These are phyloP conservation scores for Solanum ossicruentum DNA, from an alignment of 257 asterid genomes.

Conservation along the genomic window DNA sequence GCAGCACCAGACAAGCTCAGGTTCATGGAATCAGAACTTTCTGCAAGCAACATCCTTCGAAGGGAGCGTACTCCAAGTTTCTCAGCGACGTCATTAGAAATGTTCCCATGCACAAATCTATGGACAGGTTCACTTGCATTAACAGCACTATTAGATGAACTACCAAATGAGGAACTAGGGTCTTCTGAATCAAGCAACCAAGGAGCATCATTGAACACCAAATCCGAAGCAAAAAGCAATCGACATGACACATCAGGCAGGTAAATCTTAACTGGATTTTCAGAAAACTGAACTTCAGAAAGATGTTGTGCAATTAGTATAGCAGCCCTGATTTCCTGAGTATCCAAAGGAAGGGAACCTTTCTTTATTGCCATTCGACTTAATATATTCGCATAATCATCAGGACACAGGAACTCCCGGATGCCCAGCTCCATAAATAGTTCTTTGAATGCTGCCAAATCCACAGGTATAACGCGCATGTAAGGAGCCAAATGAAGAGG, in stretches of 20 bases:
- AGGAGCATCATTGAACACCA: slow-evolving; percentile 92
- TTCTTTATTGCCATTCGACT: slow-evolving; percentile 61
- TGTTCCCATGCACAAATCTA: slow-evolving; percentile 75
- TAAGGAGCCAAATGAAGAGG: slow-evolving; percentile 96
- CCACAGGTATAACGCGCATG: slow-evolving; percentile 82
- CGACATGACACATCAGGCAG: slow-evolving; percentile 83
- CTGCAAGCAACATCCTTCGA: slow-evolving; percentile 84
- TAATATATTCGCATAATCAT: slow-evolving; percentile 77
- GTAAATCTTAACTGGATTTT: slow-evolving; percentile 45
- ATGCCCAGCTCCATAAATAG: slow-evolving; percentile 82
- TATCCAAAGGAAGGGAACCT: slow-evolving; percentile 56
- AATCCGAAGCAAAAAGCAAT: slow-evolving; percentile 46
- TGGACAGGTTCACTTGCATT: slow-evolving; percentile 53
- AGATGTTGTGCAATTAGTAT: slow-evolving; percentile 83
- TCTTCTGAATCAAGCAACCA: slow-evolving; percentile 81
- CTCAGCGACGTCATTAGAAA: slow-evolving; percentile 95
- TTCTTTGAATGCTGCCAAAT: slow-evolving; percentile 82
- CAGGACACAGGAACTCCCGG: slow-evolving; percentile 55
- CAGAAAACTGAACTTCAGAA: slow-evolving; percentile 59
- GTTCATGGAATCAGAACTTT: slow-evolving; percentile 96
- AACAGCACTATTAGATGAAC: slow-evolving; percentile 27
- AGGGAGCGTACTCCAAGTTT: slow-evolving; percentile 92
- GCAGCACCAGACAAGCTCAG: slow-evolving; percentile 95
- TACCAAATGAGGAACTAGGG: slow-evolving; percentile 43
- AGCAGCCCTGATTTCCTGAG: slow-evolving; percentile 77